phyloP scores from a whole-genome alignment of 2,329 filamentous ascomycete genomes.

The Penicillium digitatum region DNA sequence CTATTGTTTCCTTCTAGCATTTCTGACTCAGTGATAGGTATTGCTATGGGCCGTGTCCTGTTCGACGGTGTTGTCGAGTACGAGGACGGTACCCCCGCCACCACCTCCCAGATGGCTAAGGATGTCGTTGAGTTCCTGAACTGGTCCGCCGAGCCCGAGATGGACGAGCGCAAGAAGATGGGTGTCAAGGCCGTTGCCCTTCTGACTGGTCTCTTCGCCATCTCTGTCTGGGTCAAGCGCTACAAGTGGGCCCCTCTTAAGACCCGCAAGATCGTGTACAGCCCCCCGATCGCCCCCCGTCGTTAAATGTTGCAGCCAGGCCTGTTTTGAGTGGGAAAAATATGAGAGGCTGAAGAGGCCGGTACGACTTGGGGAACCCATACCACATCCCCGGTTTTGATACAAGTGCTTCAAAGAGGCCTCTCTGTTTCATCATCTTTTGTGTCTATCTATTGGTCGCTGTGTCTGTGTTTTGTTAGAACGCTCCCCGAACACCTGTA shows the following conservation, averaged over 20 bases:
- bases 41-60: conserved; percentile 97
- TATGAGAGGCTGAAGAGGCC: conserved; percentile 27
- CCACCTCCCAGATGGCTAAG: conserved; percentile 99
- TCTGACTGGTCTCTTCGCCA: conserved; percentile 70
- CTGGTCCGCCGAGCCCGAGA: conserved; percentile 98
- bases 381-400: conserved; percentile 24
- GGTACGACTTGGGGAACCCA: conserved; percentile 25
- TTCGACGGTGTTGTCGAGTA: conserved; percentile 98
- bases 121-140: conserved; percentile 98
- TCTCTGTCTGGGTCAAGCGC: conserved; percentile 97
- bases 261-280: conserved; percentile 88
- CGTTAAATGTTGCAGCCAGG: conserved; percentile 31
- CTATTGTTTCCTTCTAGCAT: background rate
- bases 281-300: conserved; percentile 57
- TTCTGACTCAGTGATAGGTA: conserved; percentile 47
- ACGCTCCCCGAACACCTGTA: conserved; percentile 39
- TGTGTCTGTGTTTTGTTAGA: conserved; percentile 38
- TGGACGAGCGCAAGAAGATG: conserved; percentile 99
- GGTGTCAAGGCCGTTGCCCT: conserved; percentile 92
- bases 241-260: conserved; percentile 99
- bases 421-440: conserved; percentile 26
- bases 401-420: conserved; percentile 21
- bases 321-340: conserved; percentile 31
- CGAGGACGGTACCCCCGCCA: conserved; percentile 90
- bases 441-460: conserved; percentile 29